These are phyloP conservation scores for Leptoxyphium fumago DNA, from an alignment of 2,329 filamentous ascomycete species.

Conservation along the genomic window DNA sequence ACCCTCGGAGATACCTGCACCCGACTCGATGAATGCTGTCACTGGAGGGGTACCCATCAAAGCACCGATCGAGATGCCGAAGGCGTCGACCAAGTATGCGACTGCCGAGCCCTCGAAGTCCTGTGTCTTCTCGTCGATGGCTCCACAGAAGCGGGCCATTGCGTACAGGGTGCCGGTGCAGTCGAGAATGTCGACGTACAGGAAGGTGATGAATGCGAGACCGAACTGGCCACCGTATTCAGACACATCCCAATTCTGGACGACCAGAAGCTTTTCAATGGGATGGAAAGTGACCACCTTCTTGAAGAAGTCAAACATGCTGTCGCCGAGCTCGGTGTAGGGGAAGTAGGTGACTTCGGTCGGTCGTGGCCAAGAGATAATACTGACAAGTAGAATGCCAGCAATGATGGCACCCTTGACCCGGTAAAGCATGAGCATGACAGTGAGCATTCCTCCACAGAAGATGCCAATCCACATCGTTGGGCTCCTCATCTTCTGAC, in stretches of 20 bases:
- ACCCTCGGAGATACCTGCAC: conserved; percentile 77
- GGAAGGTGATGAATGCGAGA: conserved; percentile 71
- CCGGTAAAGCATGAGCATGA: conserved; percentile 68
- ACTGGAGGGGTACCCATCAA: conserved; percentile 67
- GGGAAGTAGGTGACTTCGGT: conserved; percentile 73
- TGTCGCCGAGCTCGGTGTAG: conserved; percentile 51
- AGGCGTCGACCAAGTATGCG: conserved; percentile 71
- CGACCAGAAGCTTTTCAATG: conserved; percentile 53
- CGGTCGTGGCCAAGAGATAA: conserved; percentile 73
- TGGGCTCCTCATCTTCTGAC: conserved; percentile 65
- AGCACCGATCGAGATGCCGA: conserved; percentile 67
- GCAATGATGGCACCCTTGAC: conserved; percentile 77
- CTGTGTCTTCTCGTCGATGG: conserved; percentile 67
- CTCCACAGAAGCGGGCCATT: conserved; percentile 72
- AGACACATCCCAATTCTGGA: conserved; percentile 59
- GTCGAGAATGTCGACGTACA: conserved; percentile 83
- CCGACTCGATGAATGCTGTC: conserved; percentile 79
- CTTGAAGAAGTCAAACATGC: conserved; percentile 72
- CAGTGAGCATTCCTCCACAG: conserved; percentile 67
- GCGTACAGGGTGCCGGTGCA: conserved; percentile 76
- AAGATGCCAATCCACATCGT: conserved; percentile 84
- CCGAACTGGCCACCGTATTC: conserved; percentile 62
- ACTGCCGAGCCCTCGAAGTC: conserved; percentile 78
- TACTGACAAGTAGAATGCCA: conserved; percentile 68
- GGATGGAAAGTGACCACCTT: conserved; percentile 73